Conservation (phyloP, 2,329 filamentous ascomycete species). For the Exophiala mesophila region DNA sequence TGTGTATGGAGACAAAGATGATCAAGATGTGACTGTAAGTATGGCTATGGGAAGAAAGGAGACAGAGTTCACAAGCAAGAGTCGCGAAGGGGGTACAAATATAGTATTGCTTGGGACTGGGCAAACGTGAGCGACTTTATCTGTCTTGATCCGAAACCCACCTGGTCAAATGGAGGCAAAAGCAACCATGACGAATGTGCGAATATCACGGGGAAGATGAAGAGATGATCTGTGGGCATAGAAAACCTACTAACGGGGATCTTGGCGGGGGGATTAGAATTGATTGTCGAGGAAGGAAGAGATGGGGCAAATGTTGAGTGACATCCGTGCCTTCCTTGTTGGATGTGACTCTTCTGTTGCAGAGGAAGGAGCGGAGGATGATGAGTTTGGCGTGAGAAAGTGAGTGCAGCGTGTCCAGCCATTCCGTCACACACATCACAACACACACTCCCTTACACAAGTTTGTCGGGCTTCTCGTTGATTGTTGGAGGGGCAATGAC, state of each 20-base stretch:
- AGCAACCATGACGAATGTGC: not conserved
- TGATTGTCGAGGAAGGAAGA: not conserved
- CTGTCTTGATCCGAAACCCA: not conserved
- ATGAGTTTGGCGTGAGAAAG: no score
- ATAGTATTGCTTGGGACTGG: not conserved
- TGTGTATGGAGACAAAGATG: not conserved
- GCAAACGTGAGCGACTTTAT: not conserved
- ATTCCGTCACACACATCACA: no score
- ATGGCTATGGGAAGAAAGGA: not conserved
- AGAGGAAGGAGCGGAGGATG: not conserved
- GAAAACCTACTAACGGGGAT: no score
- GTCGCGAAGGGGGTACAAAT: not conserved
- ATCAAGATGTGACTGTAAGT: conserved; percentile 1
- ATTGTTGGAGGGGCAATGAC: not conserved
- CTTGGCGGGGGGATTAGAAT: no score
- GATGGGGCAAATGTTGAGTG: not conserved
- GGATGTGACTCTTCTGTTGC: not conserved
- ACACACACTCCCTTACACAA: no score
- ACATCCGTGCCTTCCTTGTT: not conserved
- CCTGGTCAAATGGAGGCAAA: not conserved
- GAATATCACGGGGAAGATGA: not conserved
- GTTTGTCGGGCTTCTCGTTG: no score
- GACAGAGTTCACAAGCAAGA: not conserved
- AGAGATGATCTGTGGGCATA: no score
- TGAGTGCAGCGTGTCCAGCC: no score